phyloP scores from a whole-genome alignment of 2,329 filamentous ascomycete genomes.

The Amylocarpus encephaloides region DNA sequence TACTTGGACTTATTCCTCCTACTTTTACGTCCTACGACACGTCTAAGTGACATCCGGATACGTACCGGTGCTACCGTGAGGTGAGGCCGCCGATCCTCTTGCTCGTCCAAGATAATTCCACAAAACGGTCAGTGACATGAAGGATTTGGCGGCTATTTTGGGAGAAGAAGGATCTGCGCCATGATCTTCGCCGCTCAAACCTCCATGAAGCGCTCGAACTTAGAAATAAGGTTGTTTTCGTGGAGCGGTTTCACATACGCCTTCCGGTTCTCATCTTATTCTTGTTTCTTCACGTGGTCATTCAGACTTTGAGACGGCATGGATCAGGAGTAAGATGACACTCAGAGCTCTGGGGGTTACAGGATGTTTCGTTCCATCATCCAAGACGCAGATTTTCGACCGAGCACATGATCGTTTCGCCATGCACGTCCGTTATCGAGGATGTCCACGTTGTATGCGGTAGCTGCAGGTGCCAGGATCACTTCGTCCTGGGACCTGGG shows the following conservation, averaged over 20 bases:
- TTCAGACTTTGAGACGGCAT: background rate
- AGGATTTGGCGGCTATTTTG: conserved; percentile 3
- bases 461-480: conserved; percentile 20
- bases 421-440: conserved; percentile 21
- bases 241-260: background rate
- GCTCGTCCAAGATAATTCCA: background rate
- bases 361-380: background rate
- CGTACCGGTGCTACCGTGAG: too few relatives aligned
- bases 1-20: background rate
- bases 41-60: background rate
- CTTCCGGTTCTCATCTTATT: background rate
- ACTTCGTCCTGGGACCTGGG: conserved; percentile 8
- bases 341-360: background rate
- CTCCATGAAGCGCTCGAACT: background rate
- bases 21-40: too few relatives aligned
- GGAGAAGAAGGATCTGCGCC: background rate
- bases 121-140: background rate
- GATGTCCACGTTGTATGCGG: conserved; percentile 10
- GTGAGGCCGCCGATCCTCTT: background rate
- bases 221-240: conserved; percentile 12
- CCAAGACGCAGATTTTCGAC: conserved; percentile 6
- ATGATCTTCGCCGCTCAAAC: conserved; percentile 13
- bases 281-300: too few relatives aligned
- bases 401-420: conserved; percentile 21
- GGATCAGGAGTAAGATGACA: background rate